These are phyloP conservation scores for Candida glaebosa DNA, from an alignment of 805 yeast species.

Conservation along the genomic window DNA sequence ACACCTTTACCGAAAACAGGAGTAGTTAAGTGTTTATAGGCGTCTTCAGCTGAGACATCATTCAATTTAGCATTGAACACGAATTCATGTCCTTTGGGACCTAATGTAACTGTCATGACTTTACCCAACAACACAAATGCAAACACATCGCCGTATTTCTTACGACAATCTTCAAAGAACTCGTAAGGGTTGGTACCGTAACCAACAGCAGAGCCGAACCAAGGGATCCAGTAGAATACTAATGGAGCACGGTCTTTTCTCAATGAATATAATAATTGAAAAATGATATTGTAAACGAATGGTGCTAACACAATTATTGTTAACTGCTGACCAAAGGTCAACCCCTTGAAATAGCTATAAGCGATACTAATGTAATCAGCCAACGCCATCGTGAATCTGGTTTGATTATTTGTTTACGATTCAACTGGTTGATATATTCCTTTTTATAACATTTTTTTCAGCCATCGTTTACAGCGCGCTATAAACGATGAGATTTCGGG, in stretches of 20 bases:
- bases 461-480: neutral
- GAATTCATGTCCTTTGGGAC: conserved; percentile 97
- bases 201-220: conserved; percentile 87
- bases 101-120: conserved; percentile 92
- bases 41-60: conserved; percentile 95
- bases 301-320: conserved; percentile 46
- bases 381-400: conserved; percentile 21
- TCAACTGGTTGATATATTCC: neutral
- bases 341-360: conserved; percentile 18
- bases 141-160: conserved; percentile 88
- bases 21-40: conserved; percentile 95
- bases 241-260: conserved; percentile 83
- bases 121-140: conserved; percentile 87
- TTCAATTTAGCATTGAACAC: conserved; percentile 84
- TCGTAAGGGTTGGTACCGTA: conserved; percentile 94
- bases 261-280: conserved; percentile 68
- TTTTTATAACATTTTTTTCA: neutral
- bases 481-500: neutral
- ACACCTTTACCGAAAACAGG: conserved; percentile 98
- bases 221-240: conserved; percentile 90
- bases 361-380: conserved; percentile 14
- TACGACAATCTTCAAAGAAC: conserved; percentile 75
- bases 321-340: conserved; percentile 25
- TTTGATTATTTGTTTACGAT: conserved; percentile 1
- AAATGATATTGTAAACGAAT: conserved; percentile 58